Evolutionary conservation across 495 filamentous ascomycete species (phyloP).

Genomic region (Podospora australis): DNA sequence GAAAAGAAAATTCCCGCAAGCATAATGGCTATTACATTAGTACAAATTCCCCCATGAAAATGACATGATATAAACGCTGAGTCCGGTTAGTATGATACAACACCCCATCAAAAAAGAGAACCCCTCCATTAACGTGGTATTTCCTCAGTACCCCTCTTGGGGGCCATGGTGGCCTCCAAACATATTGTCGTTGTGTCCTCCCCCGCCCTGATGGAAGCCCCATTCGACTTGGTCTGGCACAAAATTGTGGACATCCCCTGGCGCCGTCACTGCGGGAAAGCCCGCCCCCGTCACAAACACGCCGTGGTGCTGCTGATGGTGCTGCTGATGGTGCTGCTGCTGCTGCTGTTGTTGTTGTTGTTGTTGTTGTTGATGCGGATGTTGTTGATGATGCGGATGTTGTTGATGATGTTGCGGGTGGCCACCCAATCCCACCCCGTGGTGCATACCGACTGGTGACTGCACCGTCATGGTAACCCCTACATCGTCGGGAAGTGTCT

Average conservation of each 20-base stretch:
- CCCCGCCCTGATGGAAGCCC: conserved; percentile 5
- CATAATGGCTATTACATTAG: conserved; percentile 21
- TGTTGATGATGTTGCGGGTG: background rate
- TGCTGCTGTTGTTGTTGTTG: background rate
- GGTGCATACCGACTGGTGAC: conserved; percentile 13
- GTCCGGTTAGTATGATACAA: background rate
- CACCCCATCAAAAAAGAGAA: background rate
- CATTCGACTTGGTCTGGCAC: conserved; percentile 9
- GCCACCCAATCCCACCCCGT: background rate
- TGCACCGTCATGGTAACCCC: conserved; percentile 2
- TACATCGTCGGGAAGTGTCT: conserved; percentile 11
- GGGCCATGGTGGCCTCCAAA: conserved; percentile 17
- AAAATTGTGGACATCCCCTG: conserved; percentile 7
- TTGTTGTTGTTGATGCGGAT: background rate
- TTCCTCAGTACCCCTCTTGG: conserved; percentile 14
- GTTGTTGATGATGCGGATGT: conserved; percentile 5
- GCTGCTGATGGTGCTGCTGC: conserved; percentile 1
- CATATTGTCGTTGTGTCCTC: conserved; percentile 9
- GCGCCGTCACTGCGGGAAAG: conserved; percentile 5
- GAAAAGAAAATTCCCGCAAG: too few relatives aligned
- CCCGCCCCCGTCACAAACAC: background rate
- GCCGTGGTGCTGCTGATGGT: conserved; percentile 4
- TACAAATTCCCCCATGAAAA: conserved; percentile 1
- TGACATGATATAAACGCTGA: background rate
- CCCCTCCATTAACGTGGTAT: background rate